Conservation (phyloP, 169 alveolate genomes). For the Plasmodium gonderi region DNA sequence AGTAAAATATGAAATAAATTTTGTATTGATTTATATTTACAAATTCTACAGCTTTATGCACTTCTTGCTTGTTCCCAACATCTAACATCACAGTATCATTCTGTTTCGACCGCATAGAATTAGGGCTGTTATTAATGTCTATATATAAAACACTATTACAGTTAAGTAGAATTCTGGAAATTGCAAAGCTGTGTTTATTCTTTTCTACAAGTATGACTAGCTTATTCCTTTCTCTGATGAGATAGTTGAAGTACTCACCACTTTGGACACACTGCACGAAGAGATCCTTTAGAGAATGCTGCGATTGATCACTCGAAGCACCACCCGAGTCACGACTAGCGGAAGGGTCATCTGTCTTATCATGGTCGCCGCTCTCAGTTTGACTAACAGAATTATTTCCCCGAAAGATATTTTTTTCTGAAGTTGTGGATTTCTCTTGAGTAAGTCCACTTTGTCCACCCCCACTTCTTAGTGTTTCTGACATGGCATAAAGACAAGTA, state of each 20-base stretch:
- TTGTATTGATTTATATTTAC: neutral
- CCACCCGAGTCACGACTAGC: no score
- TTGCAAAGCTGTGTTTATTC: neutral
- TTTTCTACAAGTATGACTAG: slow-evolving; percentile 17
- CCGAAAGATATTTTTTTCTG: no score
- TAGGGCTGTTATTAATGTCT: neutral
- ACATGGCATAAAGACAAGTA: neutral
- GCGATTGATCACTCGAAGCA: no score
- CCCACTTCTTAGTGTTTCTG: neutral
- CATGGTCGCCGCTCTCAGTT: neutral
- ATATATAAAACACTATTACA: neutral
- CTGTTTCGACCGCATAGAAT: neutral
- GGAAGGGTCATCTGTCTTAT: no score
- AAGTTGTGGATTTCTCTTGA: no score
- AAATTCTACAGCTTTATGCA: neutral
- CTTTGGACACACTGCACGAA: neutral
- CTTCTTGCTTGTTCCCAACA: neutral
- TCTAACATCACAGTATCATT: slow-evolving; percentile 20
- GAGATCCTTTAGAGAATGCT: no score
- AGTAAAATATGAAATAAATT: slow-evolving; percentile 27
- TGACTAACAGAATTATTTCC: no score
- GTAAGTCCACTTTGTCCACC: no score
- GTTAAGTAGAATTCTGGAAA: slow-evolving; percentile 10
- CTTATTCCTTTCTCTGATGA: neutral
- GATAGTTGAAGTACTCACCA: neutral